Evolutionary conservation across 345 rosid species (phyloP).

Genomic region (Salix viminalis): DNA sequence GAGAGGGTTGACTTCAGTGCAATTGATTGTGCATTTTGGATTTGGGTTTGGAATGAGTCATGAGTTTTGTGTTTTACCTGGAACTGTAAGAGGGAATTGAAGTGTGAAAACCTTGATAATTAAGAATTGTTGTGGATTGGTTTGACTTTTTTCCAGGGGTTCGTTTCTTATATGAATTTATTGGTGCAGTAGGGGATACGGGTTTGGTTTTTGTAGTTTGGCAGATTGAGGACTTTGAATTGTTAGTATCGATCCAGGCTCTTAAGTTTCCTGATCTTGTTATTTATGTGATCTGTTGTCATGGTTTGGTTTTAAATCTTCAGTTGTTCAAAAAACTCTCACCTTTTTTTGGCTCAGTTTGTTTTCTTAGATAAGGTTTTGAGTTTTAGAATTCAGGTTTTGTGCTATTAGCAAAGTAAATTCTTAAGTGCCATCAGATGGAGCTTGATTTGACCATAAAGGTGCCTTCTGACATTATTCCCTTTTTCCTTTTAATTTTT

Average conservation of each 20-base stretch:
- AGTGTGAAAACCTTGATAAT: too few species aligned
- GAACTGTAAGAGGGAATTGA: not conserved
- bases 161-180: not conserved
- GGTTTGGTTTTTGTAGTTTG: slow-evolving; percentile 13
- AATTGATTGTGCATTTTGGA: slow-evolving; percentile 1
- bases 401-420: not conserved
- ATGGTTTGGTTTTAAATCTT: not conserved
- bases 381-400: not conserved
- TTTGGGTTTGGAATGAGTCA: slow-evolving; percentile 2
- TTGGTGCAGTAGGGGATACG: not conserved
- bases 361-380: not conserved
- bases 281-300: not conserved
- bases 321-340: not conserved
- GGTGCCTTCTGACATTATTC: not conserved
- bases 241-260: not conserved
- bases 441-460: not conserved
- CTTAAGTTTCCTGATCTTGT: not conserved
- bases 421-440: not conserved
- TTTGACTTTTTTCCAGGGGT: not conserved
- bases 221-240: not conserved
- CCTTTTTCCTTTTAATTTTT: not conserved
- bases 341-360: not conserved
- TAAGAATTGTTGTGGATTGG: not conserved
- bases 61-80: not conserved
- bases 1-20: not conserved